A percentile compares a stretch with the other conserved stretches of the same genome.
Conservation (phyloP, 257 asterid species). For the Leptodermis oblonga region DNA sequence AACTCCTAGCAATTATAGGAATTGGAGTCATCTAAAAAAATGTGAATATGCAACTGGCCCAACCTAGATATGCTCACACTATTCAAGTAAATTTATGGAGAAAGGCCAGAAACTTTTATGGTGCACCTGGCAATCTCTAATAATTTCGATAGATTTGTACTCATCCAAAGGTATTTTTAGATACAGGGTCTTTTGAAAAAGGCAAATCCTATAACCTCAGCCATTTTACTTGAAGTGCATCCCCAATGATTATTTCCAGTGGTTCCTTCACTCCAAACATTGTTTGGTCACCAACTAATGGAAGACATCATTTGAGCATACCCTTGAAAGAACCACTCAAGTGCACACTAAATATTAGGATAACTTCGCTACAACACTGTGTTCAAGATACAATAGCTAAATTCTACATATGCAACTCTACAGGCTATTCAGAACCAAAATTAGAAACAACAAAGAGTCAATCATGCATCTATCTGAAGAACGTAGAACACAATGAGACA, state of each 20-base stretch:
- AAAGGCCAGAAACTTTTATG: background rate
- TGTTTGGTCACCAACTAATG: conserved; percentile 77
- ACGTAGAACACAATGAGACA: no score
- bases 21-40: conserved; percentile 25
- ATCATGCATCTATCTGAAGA: no score
- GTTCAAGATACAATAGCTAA: no score
- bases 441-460: no score
- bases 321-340: conserved; percentile 98
- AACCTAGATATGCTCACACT: conserved; percentile 1
- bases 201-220: conserved; percentile 68
- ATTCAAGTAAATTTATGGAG: background rate
- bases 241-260: conserved; percentile 87
- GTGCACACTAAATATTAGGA: conserved; percentile 95
- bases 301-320: conserved; percentile 94
- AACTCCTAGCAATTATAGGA: conserved; percentile 63
- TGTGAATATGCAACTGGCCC: conserved; percentile 1
- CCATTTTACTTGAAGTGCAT: conserved; percentile 85
- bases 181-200: conserved; percentile 84
- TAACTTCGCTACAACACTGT: conserved; percentile 93
- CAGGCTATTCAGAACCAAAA: no score
- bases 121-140: conserved; percentile 94
- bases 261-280: conserved; percentile 75
- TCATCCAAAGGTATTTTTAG: conserved; percentile 87
- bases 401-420: no score
- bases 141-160: conserved; percentile 86